Evolutionary conservation across 2,329 filamentous ascomycete genomes (phyloP).

Genomic region (Dothidotthia symphoricarpi): DNA sequence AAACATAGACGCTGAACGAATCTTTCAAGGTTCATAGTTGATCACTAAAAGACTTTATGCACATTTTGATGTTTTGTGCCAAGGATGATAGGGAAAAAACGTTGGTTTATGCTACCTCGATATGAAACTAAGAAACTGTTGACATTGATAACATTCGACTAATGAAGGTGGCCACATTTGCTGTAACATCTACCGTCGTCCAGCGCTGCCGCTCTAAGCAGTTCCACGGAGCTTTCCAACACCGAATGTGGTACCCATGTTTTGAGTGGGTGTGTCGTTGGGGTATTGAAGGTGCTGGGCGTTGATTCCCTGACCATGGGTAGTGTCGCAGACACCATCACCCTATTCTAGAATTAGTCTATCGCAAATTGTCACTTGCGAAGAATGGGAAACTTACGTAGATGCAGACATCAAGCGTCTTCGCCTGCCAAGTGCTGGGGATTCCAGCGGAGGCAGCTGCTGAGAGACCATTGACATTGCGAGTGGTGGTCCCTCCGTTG

Average conservation of each 20-base stretch:
- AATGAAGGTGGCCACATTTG: no score
- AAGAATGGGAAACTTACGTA: slow-evolving; percentile 19
- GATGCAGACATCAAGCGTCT: slow-evolving; percentile 42
- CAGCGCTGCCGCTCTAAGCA: no score
- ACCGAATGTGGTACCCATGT: slow-evolving; percentile 24
- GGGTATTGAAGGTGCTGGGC: slow-evolving; percentile 32
- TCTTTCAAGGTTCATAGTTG: no score
- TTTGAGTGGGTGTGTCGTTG: slow-evolving; percentile 26
- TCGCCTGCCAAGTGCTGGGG: slow-evolving; percentile 33
- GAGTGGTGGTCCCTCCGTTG: slow-evolving; percentile 34
- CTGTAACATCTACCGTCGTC: no score
- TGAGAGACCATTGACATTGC: slow-evolving; percentile 30
- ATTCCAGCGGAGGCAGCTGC: slow-evolving; percentile 10
- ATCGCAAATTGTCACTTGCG: background rate
- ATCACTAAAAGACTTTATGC: no score
- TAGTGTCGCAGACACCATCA: slow-evolving; percentile 41
- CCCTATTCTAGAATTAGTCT: slow-evolving; percentile 16
- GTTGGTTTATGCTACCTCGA: no score
- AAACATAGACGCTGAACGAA: no score
- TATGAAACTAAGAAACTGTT: no score
- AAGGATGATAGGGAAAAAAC: no score
- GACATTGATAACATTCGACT: no score
- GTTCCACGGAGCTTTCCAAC: background rate
- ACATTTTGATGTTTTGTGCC: no score
- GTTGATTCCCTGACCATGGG: slow-evolving; percentile 34